phyloP scores from a whole-genome alignment of 495 filamentous ascomycete genomes.

The Apiosordaria backusii region DNA sequence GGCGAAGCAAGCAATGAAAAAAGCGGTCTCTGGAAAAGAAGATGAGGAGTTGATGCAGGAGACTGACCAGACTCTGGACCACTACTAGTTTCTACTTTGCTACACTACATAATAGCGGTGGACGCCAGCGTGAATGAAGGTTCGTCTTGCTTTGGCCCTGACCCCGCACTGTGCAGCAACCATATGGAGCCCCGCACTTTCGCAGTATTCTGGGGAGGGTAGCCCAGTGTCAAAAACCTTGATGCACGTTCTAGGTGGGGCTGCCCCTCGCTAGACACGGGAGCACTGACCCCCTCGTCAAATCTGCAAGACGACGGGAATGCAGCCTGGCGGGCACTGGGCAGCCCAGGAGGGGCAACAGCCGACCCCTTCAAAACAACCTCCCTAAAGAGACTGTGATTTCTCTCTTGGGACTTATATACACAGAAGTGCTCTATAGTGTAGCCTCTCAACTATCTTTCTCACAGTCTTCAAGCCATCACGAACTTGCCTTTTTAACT shows the following conservation, averaged over 20 bases:
- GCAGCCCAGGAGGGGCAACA: neutral
- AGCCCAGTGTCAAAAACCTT: neutral
- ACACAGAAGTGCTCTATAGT: neutral
- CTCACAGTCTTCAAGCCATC: neutral
- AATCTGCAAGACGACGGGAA: neutral
- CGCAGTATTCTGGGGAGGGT: neutral
- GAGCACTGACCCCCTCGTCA: neutral
- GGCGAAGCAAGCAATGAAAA: neutral
- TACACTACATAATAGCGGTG: neutral
- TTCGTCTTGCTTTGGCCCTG: neutral
- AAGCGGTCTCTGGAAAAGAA: neutral
- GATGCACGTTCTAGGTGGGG: neutral
- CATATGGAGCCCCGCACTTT: constrained; percentile 4
- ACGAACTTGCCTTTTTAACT: neutral
- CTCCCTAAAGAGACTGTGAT: neutral
- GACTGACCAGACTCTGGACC: neutral
- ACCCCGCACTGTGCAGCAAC: constrained; percentile 4
- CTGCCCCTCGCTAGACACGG: neutral
- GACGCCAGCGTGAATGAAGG: neutral
- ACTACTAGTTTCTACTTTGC: neutral
- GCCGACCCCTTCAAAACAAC: neutral
- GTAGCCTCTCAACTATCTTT: neutral
- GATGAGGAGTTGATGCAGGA: constrained; percentile 7
- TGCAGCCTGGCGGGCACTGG: neutral
- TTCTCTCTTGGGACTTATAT: neutral